phyloP scores from a whole-genome alignment of 805 yeast species.

The Blastobotrys parvus region DNA sequence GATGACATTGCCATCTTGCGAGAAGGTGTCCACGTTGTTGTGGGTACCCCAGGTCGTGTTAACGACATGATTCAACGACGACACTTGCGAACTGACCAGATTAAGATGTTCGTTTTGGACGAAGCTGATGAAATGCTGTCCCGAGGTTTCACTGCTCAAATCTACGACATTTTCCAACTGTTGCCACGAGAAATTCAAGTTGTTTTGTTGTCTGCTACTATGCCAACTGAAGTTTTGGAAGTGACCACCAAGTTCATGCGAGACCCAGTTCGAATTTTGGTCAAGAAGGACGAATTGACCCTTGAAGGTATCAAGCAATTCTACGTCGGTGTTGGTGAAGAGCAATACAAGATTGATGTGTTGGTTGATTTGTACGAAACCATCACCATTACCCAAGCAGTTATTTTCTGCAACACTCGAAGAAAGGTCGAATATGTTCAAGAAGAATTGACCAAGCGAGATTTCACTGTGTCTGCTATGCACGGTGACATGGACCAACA shows the following conservation, averaged over 20 bases:
- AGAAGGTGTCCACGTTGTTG: slow-evolving; percentile 82
- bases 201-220: slow-evolving; percentile 89
- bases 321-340: slow-evolving; percentile 83
- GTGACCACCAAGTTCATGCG: slow-evolving; percentile 88
- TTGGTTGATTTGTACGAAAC: slow-evolving; percentile 93
- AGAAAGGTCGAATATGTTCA: slow-evolving; percentile 89
- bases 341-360: slow-evolving; percentile 90
- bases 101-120: slow-evolving; percentile 85
- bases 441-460: slow-evolving; percentile 64
- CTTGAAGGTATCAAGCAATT: slow-evolving; percentile 93
- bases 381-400: slow-evolving; percentile 92
- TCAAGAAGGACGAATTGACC: slow-evolving; percentile 88
- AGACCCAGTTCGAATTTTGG: slow-evolving; percentile 89
- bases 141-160: slow-evolving; percentile 92
- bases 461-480: slow-evolving; percentile 91
- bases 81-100: slow-evolving; percentile 58
- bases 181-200: slow-evolving; percentile 85
- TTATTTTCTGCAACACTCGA: slow-evolving; percentile 95
- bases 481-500: slow-evolving; percentile 96
- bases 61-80: slow-evolving; percentile 84
- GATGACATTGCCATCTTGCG: slow-evolving; percentile 70
- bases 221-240: slow-evolving; percentile 85
- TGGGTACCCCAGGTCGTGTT: slow-evolving; percentile 97
- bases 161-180: slow-evolving; percentile 79
- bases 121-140: slow-evolving; percentile 95